phyloP scores from a whole-genome alignment of 345 rosid species.

The Camelina laxa region DNA sequence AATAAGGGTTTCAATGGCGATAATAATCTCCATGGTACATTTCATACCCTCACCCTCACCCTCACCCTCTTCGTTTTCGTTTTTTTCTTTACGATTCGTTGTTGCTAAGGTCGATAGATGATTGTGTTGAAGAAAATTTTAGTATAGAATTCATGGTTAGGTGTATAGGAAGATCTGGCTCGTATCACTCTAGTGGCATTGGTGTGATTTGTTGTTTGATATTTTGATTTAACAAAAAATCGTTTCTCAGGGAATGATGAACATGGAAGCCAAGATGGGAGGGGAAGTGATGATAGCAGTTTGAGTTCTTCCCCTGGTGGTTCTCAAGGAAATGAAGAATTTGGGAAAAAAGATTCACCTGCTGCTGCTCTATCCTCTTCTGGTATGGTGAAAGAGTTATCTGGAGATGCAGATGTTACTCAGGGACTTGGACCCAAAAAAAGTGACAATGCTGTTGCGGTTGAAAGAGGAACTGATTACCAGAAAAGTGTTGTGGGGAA shows the following conservation, averaged over 20 bases:
- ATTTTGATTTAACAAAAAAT: background rate
- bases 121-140: constrained; percentile 8
- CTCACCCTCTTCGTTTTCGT: background rate
- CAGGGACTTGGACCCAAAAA: constrained; percentile 39
- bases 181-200: background rate
- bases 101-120: constrained; percentile 9
- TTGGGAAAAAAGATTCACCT: constrained; percentile 46
- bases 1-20: constrained; percentile 30
- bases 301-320: constrained; percentile 60
- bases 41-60: background rate
- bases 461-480: constrained; percentile 35
- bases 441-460: constrained; percentile 43
- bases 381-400: constrained; percentile 45
- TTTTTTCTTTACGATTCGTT: background rate
- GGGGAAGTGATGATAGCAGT: constrained; percentile 74
- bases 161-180: background rate
- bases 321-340: constrained; percentile 57
- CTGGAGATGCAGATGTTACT: constrained; percentile 41
- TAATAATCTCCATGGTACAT: constrained; percentile 32
- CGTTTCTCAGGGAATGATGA: constrained; percentile 60
- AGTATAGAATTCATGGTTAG: background rate
- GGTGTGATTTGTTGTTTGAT: constrained; percentile 20
- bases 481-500: constrained; percentile 33
- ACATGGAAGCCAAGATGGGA: constrained; percentile 67
- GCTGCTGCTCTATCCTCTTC: constrained; percentile 38